Evolutionary conservation across 495 filamentous ascomycete species (phyloP).

Genomic region (Daldinia bambusicola): DNA sequence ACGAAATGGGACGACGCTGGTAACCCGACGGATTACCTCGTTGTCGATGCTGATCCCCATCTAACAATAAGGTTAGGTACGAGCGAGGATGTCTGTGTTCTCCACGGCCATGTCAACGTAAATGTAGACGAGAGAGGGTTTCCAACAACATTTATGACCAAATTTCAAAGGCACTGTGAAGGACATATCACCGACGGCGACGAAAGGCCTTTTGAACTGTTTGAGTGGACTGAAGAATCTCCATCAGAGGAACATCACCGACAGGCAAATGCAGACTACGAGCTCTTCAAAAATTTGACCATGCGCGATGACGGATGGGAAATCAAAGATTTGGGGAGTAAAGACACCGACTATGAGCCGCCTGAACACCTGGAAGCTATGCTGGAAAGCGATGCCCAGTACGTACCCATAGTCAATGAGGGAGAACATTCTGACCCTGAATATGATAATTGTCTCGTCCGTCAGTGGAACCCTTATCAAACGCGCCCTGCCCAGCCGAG

Average conservation of each 20-base stretch:
- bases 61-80: conserved; percentile 27
- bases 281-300: conserved; percentile 26
- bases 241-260: background rate
- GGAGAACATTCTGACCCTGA: background rate
- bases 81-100: conserved; percentile 21
- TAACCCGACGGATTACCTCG: conserved; percentile 12
- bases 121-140: conserved; percentile 23
- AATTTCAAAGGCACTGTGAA: conserved; percentile 7
- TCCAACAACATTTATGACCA: conserved; percentile 22
- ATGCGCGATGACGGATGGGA: conserved; percentile 11
- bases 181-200: conserved; percentile 22
- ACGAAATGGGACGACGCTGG: conserved; percentile 13
- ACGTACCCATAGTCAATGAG: background rate
- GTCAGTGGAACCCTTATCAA: conserved; percentile 26
- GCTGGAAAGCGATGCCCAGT: background rate
- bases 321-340: conserved; percentile 1
- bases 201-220: conserved; percentile 24
- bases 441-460: conserved; percentile 22
- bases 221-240: conserved; percentile 17
- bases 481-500: background rate
- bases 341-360: conserved; percentile 2
- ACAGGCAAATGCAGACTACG: conserved; percentile 22
- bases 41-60: conserved; percentile 28
- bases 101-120: conserved; percentile 29
- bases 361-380: background rate